Evolutionary conservation across 2,329 filamentous ascomycete species (phyloP).

Genomic region (Ophiostoma ips): DNA sequence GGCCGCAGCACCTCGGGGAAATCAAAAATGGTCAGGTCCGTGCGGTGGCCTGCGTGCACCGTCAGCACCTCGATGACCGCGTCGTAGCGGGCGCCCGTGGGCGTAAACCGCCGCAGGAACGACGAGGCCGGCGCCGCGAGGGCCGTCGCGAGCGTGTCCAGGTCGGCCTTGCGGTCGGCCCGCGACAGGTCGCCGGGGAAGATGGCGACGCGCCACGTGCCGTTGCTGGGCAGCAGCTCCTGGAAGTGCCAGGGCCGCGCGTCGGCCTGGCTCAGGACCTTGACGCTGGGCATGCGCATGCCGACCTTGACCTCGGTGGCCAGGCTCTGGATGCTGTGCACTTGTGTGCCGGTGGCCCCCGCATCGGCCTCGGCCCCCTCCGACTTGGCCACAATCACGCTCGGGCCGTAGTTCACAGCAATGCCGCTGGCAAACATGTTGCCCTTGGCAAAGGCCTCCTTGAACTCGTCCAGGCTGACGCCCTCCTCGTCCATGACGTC

Average conservation of each 20-base stretch:
- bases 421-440: slow-evolving; percentile 43
- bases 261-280: slow-evolving; percentile 44
- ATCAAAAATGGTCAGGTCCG: slow-evolving; percentile 32
- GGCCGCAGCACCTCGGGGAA: slow-evolving; percentile 33
- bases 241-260: slow-evolving; percentile 45
- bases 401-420: slow-evolving; percentile 44
- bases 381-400: slow-evolving; percentile 29
- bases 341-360: slow-evolving; percentile 27
- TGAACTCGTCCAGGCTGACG: slow-evolving; percentile 49
- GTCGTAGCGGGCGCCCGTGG: slow-evolving; percentile 4
- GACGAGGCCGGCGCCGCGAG: background rate
- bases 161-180: slow-evolving; percentile 21
- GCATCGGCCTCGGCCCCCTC: slow-evolving; percentile 24
- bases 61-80: slow-evolving; percentile 42
- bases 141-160: slow-evolving; percentile 14
- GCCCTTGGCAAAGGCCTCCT: slow-evolving; percentile 25
- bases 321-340: background rate
- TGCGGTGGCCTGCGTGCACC: slow-evolving; percentile 38
- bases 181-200: slow-evolving; percentile 40
- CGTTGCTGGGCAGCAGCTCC: slow-evolving; percentile 37
- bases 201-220: slow-evolving; percentile 42
- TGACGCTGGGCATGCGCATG: slow-evolving; percentile 44
- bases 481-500: slow-evolving; percentile 46
- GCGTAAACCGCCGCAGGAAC: slow-evolving; percentile 6
- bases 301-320: slow-evolving; percentile 24